phyloP scores from a whole-genome alignment of 2,329 filamentous ascomycete species.

The Aspergillus pseudonomiae region DNA sequence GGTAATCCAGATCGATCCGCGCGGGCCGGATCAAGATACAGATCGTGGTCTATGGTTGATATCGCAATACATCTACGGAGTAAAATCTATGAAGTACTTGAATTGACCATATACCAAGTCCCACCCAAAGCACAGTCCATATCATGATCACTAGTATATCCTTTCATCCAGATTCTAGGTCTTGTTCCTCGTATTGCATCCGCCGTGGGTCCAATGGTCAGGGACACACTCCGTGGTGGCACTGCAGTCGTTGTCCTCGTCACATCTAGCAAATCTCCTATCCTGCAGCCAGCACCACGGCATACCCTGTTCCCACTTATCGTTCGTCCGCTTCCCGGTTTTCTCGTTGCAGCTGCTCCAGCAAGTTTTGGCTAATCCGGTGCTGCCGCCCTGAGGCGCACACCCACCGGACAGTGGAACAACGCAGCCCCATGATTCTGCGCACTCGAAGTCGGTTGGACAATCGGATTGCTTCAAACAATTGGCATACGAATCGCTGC shows the following conservation, averaged over 20 bases:
- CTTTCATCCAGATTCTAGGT: neutral
- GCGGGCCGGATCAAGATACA: no score
- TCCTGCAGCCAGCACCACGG: conserved; percentile 5
- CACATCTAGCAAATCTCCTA: neutral
- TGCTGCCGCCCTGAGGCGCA: conserved; percentile 1
- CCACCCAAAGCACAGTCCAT: neutral
- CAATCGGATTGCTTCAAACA: conserved; percentile 4
- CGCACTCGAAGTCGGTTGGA: conserved; percentile 2
- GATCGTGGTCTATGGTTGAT: no score
- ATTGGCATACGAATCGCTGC: neutral
- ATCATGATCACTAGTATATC: neutral
- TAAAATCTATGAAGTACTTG: no score
- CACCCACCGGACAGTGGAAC: conserved; percentile 5
- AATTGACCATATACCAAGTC: neutral
- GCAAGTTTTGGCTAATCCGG: neutral
- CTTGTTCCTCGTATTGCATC: neutral
- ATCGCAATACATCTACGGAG: no score
- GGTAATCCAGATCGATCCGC: no score
- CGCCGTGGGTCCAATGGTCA: neutral
- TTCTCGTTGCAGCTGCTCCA: conserved; percentile 8
- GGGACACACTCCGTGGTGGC: conserved; percentile 6
- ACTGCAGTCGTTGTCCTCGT: neutral
- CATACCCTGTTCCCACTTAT: conserved; percentile 4
- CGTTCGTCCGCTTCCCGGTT: conserved; percentile 5
- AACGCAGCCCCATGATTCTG: conserved; percentile 1